phyloP scores from a whole-genome alignment of 192 early-diverging fungal species.

The Linnemannia elongata region DNA sequence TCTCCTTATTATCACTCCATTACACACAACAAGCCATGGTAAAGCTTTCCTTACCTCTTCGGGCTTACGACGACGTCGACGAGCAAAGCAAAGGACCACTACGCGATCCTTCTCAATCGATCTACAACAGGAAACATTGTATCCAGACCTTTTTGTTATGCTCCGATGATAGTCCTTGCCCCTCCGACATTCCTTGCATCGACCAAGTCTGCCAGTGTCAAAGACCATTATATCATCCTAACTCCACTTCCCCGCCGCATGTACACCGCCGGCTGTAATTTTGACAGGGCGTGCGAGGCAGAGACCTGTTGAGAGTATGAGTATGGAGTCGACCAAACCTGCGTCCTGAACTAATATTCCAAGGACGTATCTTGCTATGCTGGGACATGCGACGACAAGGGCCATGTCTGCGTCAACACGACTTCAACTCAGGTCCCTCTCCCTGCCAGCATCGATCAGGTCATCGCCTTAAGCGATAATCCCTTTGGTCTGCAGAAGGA shows the following conservation, averaged over 20 bases:
- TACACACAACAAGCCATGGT: constrained; percentile 24
- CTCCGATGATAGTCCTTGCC: constrained; percentile 52
- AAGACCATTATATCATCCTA: constrained; percentile 32
- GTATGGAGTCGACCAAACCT: constrained; percentile 27
- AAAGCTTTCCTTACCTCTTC: constrained; percentile 29
- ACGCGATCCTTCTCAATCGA: constrained; percentile 48
- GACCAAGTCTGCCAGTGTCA: constrained; percentile 53
- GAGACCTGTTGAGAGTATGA: constrained; percentile 43
- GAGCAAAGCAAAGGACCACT: constrained; percentile 4
- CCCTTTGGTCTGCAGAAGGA: constrained; percentile 31
- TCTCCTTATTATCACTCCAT: neutral
- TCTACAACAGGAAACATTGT: constrained; percentile 31
- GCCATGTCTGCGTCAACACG: constrained; percentile 29
- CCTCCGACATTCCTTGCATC: constrained; percentile 37
- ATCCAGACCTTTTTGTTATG: constrained; percentile 43
- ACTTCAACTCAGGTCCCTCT: constrained; percentile 9
- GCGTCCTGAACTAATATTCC: constrained; percentile 48
- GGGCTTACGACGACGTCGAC: constrained; percentile 35
- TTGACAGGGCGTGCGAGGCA: constrained; percentile 20
- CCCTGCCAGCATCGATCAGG: constrained; percentile 9
- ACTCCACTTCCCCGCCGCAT: constrained; percentile 36
- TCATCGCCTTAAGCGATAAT: constrained; percentile 30
- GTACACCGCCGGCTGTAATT: constrained; percentile 51
- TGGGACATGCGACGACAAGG: constrained; percentile 25
- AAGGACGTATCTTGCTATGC: constrained; percentile 34